Base-by-base conservation (phyloP, 768 basidiomycete species). In the Mycena chlorophos region DNA sequence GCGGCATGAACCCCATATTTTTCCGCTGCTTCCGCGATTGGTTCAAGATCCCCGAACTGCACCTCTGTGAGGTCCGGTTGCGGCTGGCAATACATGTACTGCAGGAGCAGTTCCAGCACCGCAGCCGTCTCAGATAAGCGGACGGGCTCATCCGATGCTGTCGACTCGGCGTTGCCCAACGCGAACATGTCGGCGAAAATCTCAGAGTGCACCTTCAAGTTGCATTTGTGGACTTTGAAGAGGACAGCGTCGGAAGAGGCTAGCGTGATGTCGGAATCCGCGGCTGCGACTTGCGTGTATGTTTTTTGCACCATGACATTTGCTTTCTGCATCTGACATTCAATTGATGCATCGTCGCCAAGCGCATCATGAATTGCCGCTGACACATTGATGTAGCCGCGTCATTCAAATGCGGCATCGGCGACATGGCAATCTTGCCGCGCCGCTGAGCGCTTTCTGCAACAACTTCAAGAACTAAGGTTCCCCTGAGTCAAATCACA, bases 1-100 rank as follows among this genome's bases (percentile, higher is more conserved):
- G 66, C 64, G 27, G 61, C 62, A 52, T 51, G 60, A 12, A 68
- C 56, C 26, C 47, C 20, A 38, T 66, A 68, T 48, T 68, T 68
- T 38, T 68, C 66, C 28, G 58, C 67, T 1, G 67, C 66, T 19
- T 68, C 64, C 3, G 67, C 62, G 8, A 67, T 40, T 3, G 27
- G 38, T 2, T 49, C 52, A 5, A 62, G 54, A 6, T 55, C 22
- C 5, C 40, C 45, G 46, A 65, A 63, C 3, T 27, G 38, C 16
- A 65, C 22, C 5, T 52, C 39, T 2, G n/a, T 17, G 16, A 60
- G 56, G 28, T 65, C 61, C 6, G 67, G 67, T 37, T 61, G 66
- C 4, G 54, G 59, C 30, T 60, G 61, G 20, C 46, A 61, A 40
- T 65, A 62, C 62, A 66, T 63, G 51, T 57, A 68, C 40, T 61